phyloP scores from a whole-genome alignment of 805 yeast genomes.

The Tetrapisispora fleetii region DNA sequence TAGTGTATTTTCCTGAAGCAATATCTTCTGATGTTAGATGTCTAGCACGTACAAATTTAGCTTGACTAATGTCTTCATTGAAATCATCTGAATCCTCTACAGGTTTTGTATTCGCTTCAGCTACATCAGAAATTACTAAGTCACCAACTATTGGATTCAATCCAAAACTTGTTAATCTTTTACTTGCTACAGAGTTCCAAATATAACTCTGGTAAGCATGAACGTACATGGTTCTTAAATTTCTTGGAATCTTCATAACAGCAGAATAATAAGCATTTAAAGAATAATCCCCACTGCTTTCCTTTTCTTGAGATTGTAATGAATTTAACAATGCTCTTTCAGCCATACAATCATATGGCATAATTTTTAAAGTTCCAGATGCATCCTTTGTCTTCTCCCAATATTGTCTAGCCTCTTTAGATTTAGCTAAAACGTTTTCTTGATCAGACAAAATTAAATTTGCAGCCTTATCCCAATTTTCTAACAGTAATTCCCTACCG shows the following conservation, averaged over 20 bases:
- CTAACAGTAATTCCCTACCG: conserved; percentile 62
- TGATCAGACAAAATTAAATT: conserved; percentile 78
- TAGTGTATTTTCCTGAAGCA: conserved; percentile 44
- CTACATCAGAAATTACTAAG: conserved; percentile 40
- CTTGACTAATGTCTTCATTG: conserved; percentile 61
- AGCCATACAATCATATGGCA: conserved; percentile 87
- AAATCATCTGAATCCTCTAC: conserved; percentile 40
- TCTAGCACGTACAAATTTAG: conserved; percentile 54
- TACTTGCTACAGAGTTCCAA: conserved; percentile 84
- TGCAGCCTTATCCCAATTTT: conserved; percentile 73
- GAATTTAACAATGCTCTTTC: conserved; percentile 63
- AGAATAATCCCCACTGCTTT: conserved; percentile 36
- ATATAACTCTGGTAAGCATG: conserved; percentile 96
- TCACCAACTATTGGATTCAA: conserved; percentile 69
- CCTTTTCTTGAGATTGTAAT: conserved; percentile 42
- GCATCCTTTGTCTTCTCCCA: conserved; percentile 76
- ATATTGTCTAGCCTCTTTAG: conserved; percentile 68
- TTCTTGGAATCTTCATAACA: conserved; percentile 82
- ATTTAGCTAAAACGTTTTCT: conserved; percentile 71
- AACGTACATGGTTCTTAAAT: conserved; percentile 86
- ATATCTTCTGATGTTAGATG: conserved; percentile 69
- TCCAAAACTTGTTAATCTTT: conserved; percentile 65
- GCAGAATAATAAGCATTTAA: conserved; percentile 62
- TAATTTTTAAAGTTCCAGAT: conserved; percentile 47
- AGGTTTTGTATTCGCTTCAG: conserved; percentile 6